Base-by-base conservation (phyloP, 1,284 basidiomycete genomes). In the Puccinia coronata region DNA sequence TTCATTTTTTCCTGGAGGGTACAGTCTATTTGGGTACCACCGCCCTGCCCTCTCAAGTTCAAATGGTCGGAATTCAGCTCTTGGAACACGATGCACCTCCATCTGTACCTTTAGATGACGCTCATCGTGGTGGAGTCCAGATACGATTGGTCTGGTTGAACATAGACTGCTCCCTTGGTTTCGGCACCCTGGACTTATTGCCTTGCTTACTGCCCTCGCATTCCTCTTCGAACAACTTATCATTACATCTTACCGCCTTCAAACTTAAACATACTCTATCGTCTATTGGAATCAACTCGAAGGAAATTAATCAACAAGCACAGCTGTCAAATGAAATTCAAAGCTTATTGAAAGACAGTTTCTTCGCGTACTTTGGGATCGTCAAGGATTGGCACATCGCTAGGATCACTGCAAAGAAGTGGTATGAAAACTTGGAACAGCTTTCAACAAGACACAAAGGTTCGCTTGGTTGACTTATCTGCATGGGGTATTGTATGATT, bases 341-440 rank as follows among this genome's bases (percentile, higher is more conserved):
- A 34, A 49, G 76, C 28, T 39, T 78, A n/a, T 49, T 78, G 49
- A 78, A 65, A 53, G 76, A 78, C 34, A 51, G 76, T 34, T 67
- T 78, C 18, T 78, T 78, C 49, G 63, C 59, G 14, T 78, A 69
- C 23, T 78, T 78, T 53, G 63, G 61, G 14, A 78, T 78, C 47
- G 61, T 78, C 47, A 78, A 78, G 28, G 76, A 78, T 51, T 78
- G 76, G 76, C 43, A 53, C 16, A 34, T 78, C 18, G 59, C 59
- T 69, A 20, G 76, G 20, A n/a, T 65, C n/a, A 47, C 59, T 16
- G 61, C 47, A 3, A 63, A 55, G 31, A 78, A 78, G 63, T 78
- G 76, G 76, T 78, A 51, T 51, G 76, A 78, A 39, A 69, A 51
- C 76, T 78, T 78, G 25, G 76, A 69, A 49, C 61, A 78, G 49